These are phyloP conservation scores for Strombidium stylifer DNA, from an alignment of 73 alveolate genomes.

Conservation along the genomic window DNA sequence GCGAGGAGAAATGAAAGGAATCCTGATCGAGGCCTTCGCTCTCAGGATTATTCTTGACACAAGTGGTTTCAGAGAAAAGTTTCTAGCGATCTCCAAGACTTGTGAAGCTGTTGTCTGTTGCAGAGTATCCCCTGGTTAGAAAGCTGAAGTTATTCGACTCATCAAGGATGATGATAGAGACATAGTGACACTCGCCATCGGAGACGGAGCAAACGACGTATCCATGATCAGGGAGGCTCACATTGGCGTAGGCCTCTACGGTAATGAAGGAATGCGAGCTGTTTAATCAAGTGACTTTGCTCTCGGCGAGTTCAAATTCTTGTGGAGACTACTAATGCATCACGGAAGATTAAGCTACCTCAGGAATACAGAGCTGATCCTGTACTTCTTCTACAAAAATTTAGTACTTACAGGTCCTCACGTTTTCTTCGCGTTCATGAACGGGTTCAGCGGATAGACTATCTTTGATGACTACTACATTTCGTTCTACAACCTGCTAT, in stretches of 20 bases:
- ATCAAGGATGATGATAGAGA: conserved; percentile 75
- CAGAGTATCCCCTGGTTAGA: conserved; percentile 93
- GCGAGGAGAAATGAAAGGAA: conserved; percentile 33
- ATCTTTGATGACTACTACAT: conserved; percentile 73
- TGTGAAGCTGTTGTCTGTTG: conserved; percentile 95
- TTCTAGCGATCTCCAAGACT: conserved; percentile 67
- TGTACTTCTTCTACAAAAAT: conserved; percentile 96
- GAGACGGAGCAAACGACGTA: conserved; percentile 99
- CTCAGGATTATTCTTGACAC: conserved; percentile 51
- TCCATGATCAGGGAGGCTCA: conserved; percentile 97
- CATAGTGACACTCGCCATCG: conserved; percentile 88
- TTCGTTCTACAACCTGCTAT: conserved; percentile 93
- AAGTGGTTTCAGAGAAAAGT: conserved; percentile 9
- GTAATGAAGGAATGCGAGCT: conserved; percentile 98
- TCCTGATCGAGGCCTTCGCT: conserved; percentile 55
- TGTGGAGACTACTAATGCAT: conserved; percentile 86
- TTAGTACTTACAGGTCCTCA: conserved; percentile 86
- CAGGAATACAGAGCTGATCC: conserved; percentile 84
- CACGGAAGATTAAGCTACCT: conserved; percentile 96
- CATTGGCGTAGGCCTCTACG: conserved; percentile 97
- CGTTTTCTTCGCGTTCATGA: conserved; percentile 65
- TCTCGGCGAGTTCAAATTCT: conserved; percentile 85
- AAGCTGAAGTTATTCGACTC: conserved; percentile 87
- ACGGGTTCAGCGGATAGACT: conserved; percentile 65
- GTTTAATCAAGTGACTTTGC: conserved; percentile 96